These are phyloP conservation scores for Agapanthus africanus DNA, from an alignment of 106 monocot genomes.

Conservation along the genomic window DNA sequence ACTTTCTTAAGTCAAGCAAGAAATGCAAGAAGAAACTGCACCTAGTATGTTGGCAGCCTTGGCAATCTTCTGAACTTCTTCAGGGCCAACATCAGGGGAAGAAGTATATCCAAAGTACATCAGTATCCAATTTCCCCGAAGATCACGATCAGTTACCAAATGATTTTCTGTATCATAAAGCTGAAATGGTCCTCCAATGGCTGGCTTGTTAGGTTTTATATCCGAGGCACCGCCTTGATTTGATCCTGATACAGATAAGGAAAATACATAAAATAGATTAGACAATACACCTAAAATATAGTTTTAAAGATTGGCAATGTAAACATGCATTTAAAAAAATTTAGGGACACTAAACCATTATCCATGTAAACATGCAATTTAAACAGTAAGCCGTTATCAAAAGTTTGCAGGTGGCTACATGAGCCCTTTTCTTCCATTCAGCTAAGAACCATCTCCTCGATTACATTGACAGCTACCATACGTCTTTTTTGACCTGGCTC, in stretches of 20 bases:
- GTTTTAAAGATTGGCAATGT: too few relatives aligned
- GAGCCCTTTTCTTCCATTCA: too few relatives aligned
- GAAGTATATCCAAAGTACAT: conserved; percentile 97
- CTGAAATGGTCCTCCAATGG: conserved; percentile 83
- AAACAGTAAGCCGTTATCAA: too few relatives aligned
- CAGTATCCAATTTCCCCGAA: conserved; percentile 79
- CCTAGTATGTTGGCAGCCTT: conserved; percentile 66
- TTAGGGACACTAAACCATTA: too few relatives aligned
- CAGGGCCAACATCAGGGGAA: conserved; percentile 85
- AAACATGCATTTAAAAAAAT: too few relatives aligned
- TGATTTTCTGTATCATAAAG: conserved; percentile 61
- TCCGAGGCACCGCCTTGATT: conserved; percentile 18
- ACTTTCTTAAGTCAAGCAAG: too few relatives aligned
- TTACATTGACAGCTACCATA: too few relatives aligned
- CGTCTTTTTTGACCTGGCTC: too few relatives aligned
- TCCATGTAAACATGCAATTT: too few relatives aligned
- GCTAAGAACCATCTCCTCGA: too few relatives aligned
- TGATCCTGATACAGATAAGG: conserved; percentile 29
- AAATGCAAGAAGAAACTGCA: conserved; percentile 29
- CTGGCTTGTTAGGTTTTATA: conserved; percentile 48
- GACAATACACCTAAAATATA: too few relatives aligned
- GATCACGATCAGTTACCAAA: conserved; percentile 59
- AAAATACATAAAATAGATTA: background rate
- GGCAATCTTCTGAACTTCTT: conserved; percentile 76
- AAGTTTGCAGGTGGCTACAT: too few relatives aligned